phyloP scores from a whole-genome alignment of 2,329 filamentous ascomycete species.

The Cercospora zeina region DNA sequence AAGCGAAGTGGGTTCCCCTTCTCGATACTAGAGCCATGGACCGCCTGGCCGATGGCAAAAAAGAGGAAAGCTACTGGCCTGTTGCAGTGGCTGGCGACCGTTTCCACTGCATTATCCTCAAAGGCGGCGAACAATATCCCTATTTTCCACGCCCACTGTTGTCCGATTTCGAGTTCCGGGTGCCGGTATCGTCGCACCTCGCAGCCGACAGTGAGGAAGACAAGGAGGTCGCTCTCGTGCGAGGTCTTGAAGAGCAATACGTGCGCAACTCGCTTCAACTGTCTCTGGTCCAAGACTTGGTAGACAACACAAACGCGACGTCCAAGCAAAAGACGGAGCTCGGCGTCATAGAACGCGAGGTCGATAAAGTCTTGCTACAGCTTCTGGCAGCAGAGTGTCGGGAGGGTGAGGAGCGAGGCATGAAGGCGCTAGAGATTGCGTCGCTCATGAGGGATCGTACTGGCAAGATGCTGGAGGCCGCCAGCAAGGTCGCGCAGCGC shows the following conservation, averaged over 20 bases:
- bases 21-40: constrained; percentile 84
- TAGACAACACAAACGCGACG: constrained; percentile 66
- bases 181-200: constrained; percentile 67
- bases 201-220: constrained; percentile 46
- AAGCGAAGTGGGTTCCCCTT: constrained; percentile 87
- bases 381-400: constrained; percentile 86
- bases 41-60: constrained; percentile 79
- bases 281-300: constrained; percentile 72
- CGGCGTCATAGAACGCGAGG: constrained; percentile 72
- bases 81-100: constrained; percentile 87
- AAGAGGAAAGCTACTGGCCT: constrained; percentile 90
- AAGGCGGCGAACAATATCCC: constrained; percentile 87
- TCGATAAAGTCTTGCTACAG: constrained; percentile 88
- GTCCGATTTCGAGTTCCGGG: constrained; percentile 87
- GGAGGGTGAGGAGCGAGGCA: constrained; percentile 87
- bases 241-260: constrained; percentile 75
- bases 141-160: constrained; percentile 89
- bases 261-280: constrained; percentile 72
- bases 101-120: constrained; percentile 99
- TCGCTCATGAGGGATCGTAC: constrained; percentile 78
- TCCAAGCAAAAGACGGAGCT: constrained; percentile 67
- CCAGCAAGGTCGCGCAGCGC: constrained; percentile 81
- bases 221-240: constrained; percentile 46
- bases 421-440: constrained; percentile 92
- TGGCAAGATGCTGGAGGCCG: constrained; percentile 88